Base-by-base conservation (phyloP, 352 stramenopile species). In the Pythium vanterpoolii region DNA sequence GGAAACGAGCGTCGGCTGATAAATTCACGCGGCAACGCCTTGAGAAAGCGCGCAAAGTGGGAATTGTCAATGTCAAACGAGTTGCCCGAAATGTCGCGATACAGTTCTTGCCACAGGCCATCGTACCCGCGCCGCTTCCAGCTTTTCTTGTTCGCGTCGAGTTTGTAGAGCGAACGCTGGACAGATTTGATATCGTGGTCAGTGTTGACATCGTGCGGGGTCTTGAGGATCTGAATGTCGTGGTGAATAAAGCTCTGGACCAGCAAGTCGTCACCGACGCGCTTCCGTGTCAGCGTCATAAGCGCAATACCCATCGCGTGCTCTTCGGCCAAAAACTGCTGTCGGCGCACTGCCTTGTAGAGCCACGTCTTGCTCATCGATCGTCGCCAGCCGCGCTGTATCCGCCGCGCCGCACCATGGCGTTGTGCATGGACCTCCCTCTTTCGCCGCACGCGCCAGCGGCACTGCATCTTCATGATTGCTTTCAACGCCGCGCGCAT, bases 61-160 rank as follows among this genome's bases (percentile, higher is more conserved):
- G 81, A 88, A 52, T 81, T 87, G 58, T 88, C 77, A 51, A 90
- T 86, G 52, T 89, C 78, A 7, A 64, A 30, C 4, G 59, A 66
- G 21, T 74, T 75, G 1, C 77, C 79, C 1, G 72, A 70, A 5
- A 76, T 69, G 42, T 79, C 68, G 14, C 71, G 73, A 59, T 78
- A 90, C 7, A 90, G 42, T 26, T 87, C 69, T 33, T 90, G 81
- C 81, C 81, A 90, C 24, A 88, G 58, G 1, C 81, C 81, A 21
- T 87, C 73, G 44, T 83, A 89, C 1, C 81, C 81, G 39, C 69
- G 72, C 9, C 77, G 70, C 23, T 73, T 84, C 78, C 78, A 87
- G 10, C 50, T 21, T 6, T 57, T 64, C 28, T 71, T 84, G 9
- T 8, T 40, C 3, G 59, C 21, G 14, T 87, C 69, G 2, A 73